Evolutionary conservation across 257 asterid species (phyloP).

Genomic region (Scutellaria barbata): DNA sequence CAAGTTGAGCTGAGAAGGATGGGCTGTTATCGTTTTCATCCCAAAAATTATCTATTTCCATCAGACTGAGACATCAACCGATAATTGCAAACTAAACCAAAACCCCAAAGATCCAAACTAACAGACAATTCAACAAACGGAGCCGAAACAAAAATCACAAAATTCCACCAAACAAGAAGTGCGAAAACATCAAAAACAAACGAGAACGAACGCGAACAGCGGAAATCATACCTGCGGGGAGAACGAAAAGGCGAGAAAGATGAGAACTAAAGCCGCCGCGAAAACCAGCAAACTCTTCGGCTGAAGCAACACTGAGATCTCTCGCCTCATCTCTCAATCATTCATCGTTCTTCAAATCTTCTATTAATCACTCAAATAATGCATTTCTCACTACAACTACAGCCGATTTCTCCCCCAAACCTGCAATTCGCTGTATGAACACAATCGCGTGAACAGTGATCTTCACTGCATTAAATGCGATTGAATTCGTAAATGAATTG

Average conservation of each 20-base stretch:
- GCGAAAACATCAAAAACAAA: slow-evolving; percentile 1
- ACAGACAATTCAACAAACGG: slow-evolving; percentile 2
- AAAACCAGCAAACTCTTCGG: slow-evolving; percentile 63
- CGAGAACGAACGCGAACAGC: neutral
- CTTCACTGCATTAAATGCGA: neutral
- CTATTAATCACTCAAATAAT: slow-evolving; percentile 33
- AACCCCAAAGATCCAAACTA: neutral
- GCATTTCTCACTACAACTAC: neutral
- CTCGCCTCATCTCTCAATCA: slow-evolving; percentile 64
- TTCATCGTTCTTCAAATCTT: slow-evolving; percentile 24
- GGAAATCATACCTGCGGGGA: slow-evolving; percentile 55
- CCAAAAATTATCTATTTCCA: neutral
- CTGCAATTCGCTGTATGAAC: neutral
- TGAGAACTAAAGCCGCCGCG: slow-evolving; percentile 52
- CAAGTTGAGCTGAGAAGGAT: neutral
- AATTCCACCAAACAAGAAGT: neutral
- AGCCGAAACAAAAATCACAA: neutral
- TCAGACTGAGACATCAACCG: neutral
- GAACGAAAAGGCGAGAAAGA: slow-evolving; percentile 55
- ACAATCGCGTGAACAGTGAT: neutral
- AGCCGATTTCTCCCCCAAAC: neutral
- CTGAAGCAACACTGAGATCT: slow-evolving; percentile 65
- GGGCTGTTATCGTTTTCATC: neutral
- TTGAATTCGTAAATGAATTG: neutral
- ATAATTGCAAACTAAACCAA: neutral